Base-by-base conservation (phyloP, 169 alveolate species). In the Plasmodium yoelii region DNA sequence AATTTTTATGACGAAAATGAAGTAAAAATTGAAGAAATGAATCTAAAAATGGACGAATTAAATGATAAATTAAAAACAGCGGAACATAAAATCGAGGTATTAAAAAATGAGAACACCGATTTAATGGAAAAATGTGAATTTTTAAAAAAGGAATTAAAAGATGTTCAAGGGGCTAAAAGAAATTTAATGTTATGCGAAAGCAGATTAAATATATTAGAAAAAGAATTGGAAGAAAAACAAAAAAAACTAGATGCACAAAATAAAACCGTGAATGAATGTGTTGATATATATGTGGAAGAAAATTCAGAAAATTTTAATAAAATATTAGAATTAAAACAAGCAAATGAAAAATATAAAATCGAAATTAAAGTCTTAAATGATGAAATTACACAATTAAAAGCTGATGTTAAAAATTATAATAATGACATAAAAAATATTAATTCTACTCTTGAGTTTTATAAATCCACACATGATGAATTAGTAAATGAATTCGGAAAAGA, bases 1-100 rank as follows among this genome's bases (percentile, higher is more conserved):
- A 65, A 80, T 70, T 80, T 80, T 49, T 80, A 80, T 70, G 90
- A 80, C 65, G 90, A 80, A 61, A 80, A 80, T 28, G 90, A 80
- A 55, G 90, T 80, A 57, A 80, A 61, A 15, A 22, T 80, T 15
- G 90, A 80, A 59, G 90, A 80, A 80, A 80, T 80, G 90, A 67
- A 80, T 18, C 56, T 80, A 80, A 56, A 67, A 55, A n/a, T 80
- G 10, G 90, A 80, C 42, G 90, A 53, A 55, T 60, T 80, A 46
- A 80, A 55, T 49, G 90, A 80, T 70, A 67, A 80, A 22, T 61
- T 80, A 70, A 67, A 51, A 42, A 47, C 39, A 1, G 77, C 90
- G 0, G 77, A 80, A 18, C 9, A 53, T 8, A 19, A 80, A 56
- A 71, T 80, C n/a, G 22, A 67, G 24, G 12, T 67, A 6, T 46